Percentiles rank a stretch among this genome's conserved stretches.
These are phyloP conservation scores for Citropsis articulata DNA, from an alignment of 345 rosid genomes.

Conservation along the genomic window DNA sequence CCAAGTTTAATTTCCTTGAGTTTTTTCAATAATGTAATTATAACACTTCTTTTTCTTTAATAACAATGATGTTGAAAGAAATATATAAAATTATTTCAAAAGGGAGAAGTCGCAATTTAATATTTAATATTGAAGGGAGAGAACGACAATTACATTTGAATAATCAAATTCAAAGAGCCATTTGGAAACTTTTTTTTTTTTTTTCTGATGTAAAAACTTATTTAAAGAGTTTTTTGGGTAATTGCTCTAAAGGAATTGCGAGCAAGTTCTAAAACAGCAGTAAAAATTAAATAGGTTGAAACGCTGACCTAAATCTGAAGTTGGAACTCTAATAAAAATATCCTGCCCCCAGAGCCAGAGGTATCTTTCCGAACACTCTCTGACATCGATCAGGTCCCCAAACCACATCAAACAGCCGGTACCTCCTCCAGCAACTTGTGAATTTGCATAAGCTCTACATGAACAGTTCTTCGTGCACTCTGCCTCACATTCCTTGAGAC, in stretches of 20 bases:
- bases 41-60: too few species aligned
- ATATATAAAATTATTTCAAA: too few species aligned
- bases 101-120: too few species aligned
- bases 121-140: too few species aligned
- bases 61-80: too few species aligned
- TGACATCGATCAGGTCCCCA: not conserved
- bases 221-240: too few species aligned
- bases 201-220: too few species aligned
- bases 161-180: too few species aligned
- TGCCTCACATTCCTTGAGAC: not conserved
- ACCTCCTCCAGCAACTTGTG: not conserved
- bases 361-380: not conserved
- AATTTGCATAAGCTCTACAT: not conserved
- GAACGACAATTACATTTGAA: too few species aligned
- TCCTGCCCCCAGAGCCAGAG: not conserved
- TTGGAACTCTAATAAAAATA: not conserved
- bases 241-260: not conserved
- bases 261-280: not conserved
- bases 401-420: not conserved
- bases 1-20: too few species aligned
- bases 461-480: not conserved
- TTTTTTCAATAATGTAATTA: too few species aligned
- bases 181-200: too few species aligned
- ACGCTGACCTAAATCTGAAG: slow-evolving; percentile 18
- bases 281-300: not conserved